Conservation (phyloP, 805 yeast species). For the Suhomyces faveliae region DNA sequence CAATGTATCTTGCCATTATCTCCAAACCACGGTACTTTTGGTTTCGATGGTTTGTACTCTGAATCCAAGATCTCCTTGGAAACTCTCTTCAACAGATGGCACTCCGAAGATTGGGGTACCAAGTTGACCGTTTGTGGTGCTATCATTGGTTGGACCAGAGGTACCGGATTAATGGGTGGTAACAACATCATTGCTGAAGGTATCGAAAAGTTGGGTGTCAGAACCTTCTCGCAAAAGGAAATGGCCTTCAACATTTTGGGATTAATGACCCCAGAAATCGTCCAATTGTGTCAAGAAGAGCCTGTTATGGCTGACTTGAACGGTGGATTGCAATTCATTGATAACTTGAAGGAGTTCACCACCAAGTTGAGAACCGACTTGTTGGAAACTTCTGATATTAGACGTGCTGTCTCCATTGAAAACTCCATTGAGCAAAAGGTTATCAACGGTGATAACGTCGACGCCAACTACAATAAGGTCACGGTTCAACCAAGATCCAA, state of each 20-base stretch:
- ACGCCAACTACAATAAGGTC: conserved; percentile 76
- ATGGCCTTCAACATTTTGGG: conserved; percentile 99
- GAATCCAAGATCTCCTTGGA: conserved; percentile 95
- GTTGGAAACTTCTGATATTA: conserved; percentile 80
- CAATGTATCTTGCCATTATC: conserved; percentile 95
- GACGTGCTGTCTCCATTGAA: conserved; percentile 94
- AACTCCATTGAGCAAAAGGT: conserved; percentile 83
- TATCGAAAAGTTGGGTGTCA: conserved; percentile 90
- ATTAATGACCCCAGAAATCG: conserved; percentile 81
- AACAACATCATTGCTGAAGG: conserved; percentile 98
- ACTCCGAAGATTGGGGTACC: conserved; percentile 93
- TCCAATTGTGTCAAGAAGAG: conserved; percentile 81
- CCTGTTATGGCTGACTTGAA: conserved; percentile 98
- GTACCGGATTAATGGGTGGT: conserved; percentile 98
- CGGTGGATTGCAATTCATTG: conserved; percentile 96
- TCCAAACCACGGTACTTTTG: conserved; percentile 99
- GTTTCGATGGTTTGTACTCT: conserved; percentile 96
- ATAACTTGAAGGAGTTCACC: conserved; percentile 87
- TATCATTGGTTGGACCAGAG: conserved; percentile 99
- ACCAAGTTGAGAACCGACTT: conserved; percentile 73
- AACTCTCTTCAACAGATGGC: conserved; percentile 98
- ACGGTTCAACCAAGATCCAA: conserved; percentile 91
- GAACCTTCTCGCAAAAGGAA: conserved; percentile 98
- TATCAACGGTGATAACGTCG: conserved; percentile 85
- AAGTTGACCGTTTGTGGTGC: conserved; percentile 98